phyloP scores from a whole-genome alignment of 140 eudicot species.

The Cichorium intybus region DNA sequence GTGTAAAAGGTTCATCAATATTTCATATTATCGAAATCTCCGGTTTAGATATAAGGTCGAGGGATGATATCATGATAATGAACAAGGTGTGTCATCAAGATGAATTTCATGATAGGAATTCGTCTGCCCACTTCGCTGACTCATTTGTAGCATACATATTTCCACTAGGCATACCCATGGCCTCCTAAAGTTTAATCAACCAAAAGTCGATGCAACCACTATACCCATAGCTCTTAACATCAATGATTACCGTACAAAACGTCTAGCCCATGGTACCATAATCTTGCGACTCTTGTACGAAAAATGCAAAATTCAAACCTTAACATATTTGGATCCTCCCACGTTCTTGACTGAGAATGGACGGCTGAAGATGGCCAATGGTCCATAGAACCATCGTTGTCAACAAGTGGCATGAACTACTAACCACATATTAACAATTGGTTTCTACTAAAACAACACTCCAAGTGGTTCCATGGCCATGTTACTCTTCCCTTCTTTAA shows the following conservation, averaged over 20 bases:
- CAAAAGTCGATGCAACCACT: neutral
- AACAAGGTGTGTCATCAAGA: too few species aligned
- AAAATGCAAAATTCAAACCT: neutral
- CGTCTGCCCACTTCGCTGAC: too few species aligned
- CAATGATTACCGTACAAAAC: neutral
- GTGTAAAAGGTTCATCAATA: too few species aligned
- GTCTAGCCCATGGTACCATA: neutral
- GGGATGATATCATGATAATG: too few species aligned
- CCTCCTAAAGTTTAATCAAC: neutral
- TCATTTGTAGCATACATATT: too few species aligned
- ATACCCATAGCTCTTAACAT: neutral
- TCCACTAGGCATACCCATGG: too few species aligned
- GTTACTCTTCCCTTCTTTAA: constrained; percentile 5
- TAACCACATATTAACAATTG: constrained; percentile 18
- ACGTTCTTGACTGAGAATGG: constrained; percentile 14
- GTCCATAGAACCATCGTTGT: constrained; percentile 4
- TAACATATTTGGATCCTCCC: constrained; percentile 18
- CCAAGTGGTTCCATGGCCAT: constrained; percentile 9
- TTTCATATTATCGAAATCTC: too few species aligned
- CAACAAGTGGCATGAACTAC: constrained; percentile 11
- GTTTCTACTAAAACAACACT: constrained; percentile 22
- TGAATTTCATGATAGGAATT: too few species aligned
- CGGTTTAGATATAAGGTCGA: too few species aligned
- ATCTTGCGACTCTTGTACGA: neutral
- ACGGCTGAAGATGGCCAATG: neutral